These are phyloP conservation scores for Mollisiaceae sp. DNA, from an alignment of 2,329 filamentous ascomycete genomes.

Conservation along the genomic window DNA sequence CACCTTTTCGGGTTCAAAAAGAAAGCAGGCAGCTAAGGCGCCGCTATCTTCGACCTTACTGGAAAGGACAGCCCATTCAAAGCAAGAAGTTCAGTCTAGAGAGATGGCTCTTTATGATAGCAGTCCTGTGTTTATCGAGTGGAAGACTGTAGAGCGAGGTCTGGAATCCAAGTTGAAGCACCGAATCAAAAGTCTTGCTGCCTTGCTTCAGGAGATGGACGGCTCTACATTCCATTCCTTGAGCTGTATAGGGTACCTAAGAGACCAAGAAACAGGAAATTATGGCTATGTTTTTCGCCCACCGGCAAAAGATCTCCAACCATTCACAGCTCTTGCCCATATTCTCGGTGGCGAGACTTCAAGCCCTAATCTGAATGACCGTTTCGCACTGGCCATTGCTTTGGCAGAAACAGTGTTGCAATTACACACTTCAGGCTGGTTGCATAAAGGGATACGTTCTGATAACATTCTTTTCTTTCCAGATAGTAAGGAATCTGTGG, in stretches of 20 bases:
- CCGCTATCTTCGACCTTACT: conserved; percentile 14
- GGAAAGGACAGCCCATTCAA: not conserved
- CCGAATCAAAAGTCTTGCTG: conserved; percentile 25
- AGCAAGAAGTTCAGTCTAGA: not conserved
- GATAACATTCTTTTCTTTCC: conserved; percentile 31
- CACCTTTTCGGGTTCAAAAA: not conserved
- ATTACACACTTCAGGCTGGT: conserved; percentile 29
- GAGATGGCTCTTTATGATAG: conserved; percentile 27
- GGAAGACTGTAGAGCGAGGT: conserved; percentile 22
- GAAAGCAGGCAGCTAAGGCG: not conserved
- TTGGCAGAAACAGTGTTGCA: conserved; percentile 23
- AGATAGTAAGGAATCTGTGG: not conserved
- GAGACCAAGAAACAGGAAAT: conserved; percentile 16
- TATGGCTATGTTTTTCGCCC: conserved; percentile 27
- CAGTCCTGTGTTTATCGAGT: conserved; percentile 25
- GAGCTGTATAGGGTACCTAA: conserved; percentile 21
- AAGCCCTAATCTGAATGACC: conserved; percentile 15
- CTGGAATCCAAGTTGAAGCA: conserved; percentile 20
- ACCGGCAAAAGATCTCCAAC: conserved; percentile 11
- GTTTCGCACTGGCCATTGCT: conserved; percentile 21
- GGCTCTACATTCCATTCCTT: conserved; percentile 24
- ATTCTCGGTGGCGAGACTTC: not conserved
- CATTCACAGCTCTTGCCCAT: conserved; percentile 16
- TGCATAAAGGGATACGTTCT: conserved; percentile 30
- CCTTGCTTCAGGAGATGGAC: conserved; percentile 20